Evolutionary conservation across 2,329 filamentous ascomycete genomes (phyloP).

Genomic region (Calonectria honghensis): DNA sequence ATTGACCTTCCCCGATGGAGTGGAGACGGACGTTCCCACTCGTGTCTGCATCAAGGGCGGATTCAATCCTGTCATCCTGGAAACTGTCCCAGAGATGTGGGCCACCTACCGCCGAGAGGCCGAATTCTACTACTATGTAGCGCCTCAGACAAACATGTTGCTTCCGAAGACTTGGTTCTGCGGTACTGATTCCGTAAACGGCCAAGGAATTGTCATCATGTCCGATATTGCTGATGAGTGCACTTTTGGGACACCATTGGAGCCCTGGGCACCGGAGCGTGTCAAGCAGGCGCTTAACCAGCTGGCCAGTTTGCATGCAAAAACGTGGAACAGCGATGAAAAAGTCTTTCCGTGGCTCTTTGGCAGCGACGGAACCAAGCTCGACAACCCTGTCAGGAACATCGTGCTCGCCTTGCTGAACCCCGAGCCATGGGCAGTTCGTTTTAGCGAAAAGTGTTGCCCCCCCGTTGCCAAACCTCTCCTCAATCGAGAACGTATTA

Average conservation of each 20-base stretch:
- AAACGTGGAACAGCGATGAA: slow-evolving; percentile 37
- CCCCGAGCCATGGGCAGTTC: slow-evolving; percentile 28
- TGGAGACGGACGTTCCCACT: slow-evolving; percentile 34
- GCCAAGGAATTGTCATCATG: slow-evolving; percentile 39
- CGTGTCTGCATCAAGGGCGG: slow-evolving; percentile 38
- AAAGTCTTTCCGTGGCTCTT: slow-evolving; percentile 35
- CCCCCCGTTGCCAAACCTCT: slow-evolving; percentile 29
- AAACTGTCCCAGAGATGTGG: slow-evolving; percentile 27
- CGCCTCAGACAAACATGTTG: slow-evolving; percentile 31
- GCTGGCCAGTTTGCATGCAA: slow-evolving; percentile 33
- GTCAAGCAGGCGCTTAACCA: slow-evolving; percentile 28
- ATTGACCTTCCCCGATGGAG: slow-evolving; percentile 29
- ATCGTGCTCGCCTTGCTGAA: slow-evolving; percentile 32
- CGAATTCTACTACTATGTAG: slow-evolving; percentile 37
- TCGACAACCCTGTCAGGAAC: slow-evolving; percentile 28
- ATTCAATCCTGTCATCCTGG: slow-evolving; percentile 31
- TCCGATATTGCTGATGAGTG: slow-evolving; percentile 34
- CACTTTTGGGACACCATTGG: slow-evolving; percentile 33
- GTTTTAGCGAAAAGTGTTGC: slow-evolving; percentile 29
- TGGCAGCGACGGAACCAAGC: slow-evolving; percentile 32
- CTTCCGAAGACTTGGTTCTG: slow-evolving; percentile 36
- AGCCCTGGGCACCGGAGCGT: slow-evolving; percentile 31
- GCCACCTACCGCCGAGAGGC: slow-evolving; percentile 39
- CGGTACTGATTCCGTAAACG: slow-evolving; percentile 37
- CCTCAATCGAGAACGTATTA: slow-evolving; percentile 27